Evolutionary conservation across 164 flowering plant genomes (phyloP).

Genomic region (Kingdonia uniflora): DNA sequence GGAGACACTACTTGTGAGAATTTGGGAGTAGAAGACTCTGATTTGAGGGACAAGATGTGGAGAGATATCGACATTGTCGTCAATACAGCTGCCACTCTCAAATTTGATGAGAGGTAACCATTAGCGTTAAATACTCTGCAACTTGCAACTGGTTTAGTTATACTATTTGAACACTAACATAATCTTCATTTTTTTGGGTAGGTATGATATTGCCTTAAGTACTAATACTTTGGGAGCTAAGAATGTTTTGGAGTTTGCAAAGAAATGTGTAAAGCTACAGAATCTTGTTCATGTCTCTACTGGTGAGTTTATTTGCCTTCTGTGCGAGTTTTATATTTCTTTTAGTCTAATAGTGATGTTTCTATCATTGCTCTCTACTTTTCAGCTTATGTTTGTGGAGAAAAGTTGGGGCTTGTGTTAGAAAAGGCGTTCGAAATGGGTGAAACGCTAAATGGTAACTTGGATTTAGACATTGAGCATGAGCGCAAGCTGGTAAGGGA

Average conservation of each 20-base stretch:
- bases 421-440: constrained; percentile 40
- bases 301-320: constrained; percentile 13
- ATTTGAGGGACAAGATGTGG: constrained; percentile 26
- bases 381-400: constrained; percentile 59
- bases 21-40: constrained; percentile 30
- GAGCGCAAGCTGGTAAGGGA: constrained; percentile 33
- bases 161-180: too few relatives aligned
- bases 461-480: constrained; percentile 24
- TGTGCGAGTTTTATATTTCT: not conserved
- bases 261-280: constrained; percentile 32
- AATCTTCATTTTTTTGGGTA: constrained; percentile 7
- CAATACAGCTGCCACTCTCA: constrained; percentile 45
- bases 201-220: constrained; percentile 48
- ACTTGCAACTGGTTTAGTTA: too few relatives aligned
- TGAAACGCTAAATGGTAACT: constrained; percentile 34
- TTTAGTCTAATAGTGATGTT: not conserved
- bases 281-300: constrained; percentile 45
- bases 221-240: constrained; percentile 39
- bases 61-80: constrained; percentile 26
- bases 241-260: constrained; percentile 37
- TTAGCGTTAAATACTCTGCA: too few relatives aligned
- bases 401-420: constrained; percentile 26
- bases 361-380: not conserved
- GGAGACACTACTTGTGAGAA: constrained; percentile 33
- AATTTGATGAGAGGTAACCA: constrained; percentile 36